Conservation (phyloP, 305 asterid genomes). For the Solanum hybrid region DNA sequence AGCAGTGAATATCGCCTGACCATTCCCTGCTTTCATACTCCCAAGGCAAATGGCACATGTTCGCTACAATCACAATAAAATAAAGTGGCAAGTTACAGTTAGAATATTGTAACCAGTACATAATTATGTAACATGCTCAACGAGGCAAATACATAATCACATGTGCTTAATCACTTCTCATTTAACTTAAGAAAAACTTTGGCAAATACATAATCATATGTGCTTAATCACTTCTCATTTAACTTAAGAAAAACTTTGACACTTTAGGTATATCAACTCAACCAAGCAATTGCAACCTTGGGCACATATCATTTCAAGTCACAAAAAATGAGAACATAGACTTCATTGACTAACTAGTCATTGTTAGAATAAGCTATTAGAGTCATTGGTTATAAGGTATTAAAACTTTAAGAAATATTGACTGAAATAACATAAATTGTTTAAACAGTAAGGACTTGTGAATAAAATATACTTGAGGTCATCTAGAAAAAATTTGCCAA, state of each 20-base stretch:
- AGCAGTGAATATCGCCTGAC: slow-evolving; percentile 28
- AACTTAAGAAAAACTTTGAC: background rate
- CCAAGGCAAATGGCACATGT: slow-evolving; percentile 28
- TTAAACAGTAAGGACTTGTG: background rate
- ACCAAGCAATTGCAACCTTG: background rate
- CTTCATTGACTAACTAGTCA: background rate
- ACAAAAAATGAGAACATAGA: background rate
- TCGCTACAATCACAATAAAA: slow-evolving; percentile 7
- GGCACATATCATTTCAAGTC: background rate
- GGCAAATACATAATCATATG: background rate
- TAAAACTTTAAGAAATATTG: background rate
- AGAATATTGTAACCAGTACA: background rate
- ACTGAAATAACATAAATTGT: background rate
- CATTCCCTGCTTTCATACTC: slow-evolving; percentile 18
- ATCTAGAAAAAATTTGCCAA: background rate
- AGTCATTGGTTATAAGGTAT: background rate
- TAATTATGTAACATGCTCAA: background rate
- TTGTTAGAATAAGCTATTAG: background rate
- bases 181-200: background rate
- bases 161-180: background rate
- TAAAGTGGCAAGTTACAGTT: background rate
- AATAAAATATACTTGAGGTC: background rate
- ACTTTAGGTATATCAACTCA: background rate
- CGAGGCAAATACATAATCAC: background rate
- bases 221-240: background rate